Evolutionary conservation across 257 asterid genomes (phyloP).

Genomic region (Solanum neorickii): DNA sequence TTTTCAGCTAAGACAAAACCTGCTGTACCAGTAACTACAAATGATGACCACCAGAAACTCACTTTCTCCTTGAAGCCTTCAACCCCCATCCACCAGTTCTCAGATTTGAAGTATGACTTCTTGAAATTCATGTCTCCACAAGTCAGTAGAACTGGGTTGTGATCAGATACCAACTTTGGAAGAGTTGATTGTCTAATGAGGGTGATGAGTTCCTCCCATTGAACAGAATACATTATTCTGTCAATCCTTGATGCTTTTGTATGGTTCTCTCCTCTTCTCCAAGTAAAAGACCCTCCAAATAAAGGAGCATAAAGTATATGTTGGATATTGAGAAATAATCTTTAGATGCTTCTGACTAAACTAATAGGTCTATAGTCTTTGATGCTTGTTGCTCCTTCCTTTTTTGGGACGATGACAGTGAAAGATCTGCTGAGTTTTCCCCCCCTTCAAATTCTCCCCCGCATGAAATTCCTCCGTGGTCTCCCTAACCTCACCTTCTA

Average conservation of each 20-base stretch:
- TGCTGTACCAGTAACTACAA: background rate
- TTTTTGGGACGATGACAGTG: background rate
- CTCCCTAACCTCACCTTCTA: background rate
- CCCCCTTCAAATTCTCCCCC: background rate
- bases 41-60: background rate
- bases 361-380: background rate
- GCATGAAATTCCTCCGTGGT: background rate
- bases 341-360: background rate
- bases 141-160: background rate
- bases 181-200: background rate
- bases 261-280: background rate
- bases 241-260: background rate
- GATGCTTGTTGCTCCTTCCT: background rate
- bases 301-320: no score
- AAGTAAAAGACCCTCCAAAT: background rate
- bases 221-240: background rate
- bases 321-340: background rate
- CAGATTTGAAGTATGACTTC: no score
- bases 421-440: background rate
- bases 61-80: background rate
- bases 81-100: no score
- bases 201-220: background rate
- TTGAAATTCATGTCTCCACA: background rate
- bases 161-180: background rate
- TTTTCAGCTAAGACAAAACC: background rate